These are phyloP conservation scores for Exophiala viscosa DNA, from an alignment of 2,329 filamentous ascomycete species.

Conservation along the genomic window DNA sequence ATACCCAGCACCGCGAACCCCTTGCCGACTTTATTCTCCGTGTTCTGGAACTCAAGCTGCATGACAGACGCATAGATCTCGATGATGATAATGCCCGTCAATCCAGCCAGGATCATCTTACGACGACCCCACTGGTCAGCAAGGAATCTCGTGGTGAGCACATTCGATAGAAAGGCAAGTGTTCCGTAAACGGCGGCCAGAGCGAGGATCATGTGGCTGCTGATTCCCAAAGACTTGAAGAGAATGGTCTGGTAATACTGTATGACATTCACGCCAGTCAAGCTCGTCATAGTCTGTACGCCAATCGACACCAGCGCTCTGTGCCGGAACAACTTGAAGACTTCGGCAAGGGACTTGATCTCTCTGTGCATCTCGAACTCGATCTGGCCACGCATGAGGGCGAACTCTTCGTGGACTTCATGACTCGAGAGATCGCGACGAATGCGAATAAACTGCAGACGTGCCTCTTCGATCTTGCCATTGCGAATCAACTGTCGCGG, in stretches of 20 bases:
- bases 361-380: conserved; percentile 70
- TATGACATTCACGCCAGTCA: conserved; percentile 88
- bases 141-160: conserved; percentile 50
- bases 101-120: conserved; percentile 53
- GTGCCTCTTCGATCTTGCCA: conserved; percentile 64
- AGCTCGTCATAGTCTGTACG: conserved; percentile 75
- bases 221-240: conserved; percentile 60
- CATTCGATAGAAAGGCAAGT: conserved; percentile 83
- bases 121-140: conserved; percentile 58
- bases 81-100: conserved; percentile 51
- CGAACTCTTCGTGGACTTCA: conserved; percentile 72
- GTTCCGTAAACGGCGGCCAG: conserved; percentile 86
- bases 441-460: conserved; percentile 60
- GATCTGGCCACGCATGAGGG: conserved; percentile 83
- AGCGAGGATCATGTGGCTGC: conserved; percentile 48
- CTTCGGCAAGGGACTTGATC: conserved; percentile 50
- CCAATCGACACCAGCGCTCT: conserved; percentile 64
- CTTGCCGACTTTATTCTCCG: conserved; percentile 54
- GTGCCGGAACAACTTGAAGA: conserved; percentile 62
- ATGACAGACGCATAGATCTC: conserved; percentile 60
- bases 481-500: conserved; percentile 82
- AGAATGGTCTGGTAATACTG: conserved; percentile 55
- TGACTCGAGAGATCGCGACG: conserved; percentile 74
- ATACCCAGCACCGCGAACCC: conserved; percentile 59
- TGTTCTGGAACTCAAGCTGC: conserved; percentile 56